phyloP scores from a whole-genome alignment of 2,329 filamentous ascomycete species.

The Alternaria consortialis region DNA sequence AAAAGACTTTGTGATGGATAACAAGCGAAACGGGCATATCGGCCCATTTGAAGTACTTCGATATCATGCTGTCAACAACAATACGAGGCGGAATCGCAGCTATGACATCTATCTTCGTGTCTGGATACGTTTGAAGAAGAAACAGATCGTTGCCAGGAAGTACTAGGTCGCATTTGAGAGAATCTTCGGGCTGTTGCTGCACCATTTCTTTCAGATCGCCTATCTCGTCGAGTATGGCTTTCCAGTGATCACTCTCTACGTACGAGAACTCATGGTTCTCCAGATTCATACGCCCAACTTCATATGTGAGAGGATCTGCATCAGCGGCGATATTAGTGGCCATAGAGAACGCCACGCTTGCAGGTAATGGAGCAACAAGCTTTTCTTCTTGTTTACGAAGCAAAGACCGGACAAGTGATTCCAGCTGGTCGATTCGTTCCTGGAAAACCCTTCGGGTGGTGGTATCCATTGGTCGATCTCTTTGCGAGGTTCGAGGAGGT shows the following conservation, averaged over 20 bases:
- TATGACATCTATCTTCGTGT: background rate
- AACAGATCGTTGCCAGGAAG: constrained; percentile 1
- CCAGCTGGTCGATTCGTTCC: background rate
- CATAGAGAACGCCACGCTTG: no score
- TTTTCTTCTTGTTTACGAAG: background rate
- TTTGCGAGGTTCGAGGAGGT: background rate
- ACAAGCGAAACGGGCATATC: constrained; percentile 1
- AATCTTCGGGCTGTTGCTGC: background rate
- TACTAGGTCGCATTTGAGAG: background rate
- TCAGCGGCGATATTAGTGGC: background rate
- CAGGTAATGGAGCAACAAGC: background rate
- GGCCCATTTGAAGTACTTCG: constrained; percentile 1
- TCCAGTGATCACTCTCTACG: constrained; percentile 4
- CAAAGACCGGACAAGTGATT: background rate
- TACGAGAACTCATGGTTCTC: background rate
- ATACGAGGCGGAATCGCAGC: background rate
- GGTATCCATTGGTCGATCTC: background rate
- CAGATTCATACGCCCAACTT: background rate
- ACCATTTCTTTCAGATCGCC: background rate
- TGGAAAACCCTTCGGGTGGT: background rate
- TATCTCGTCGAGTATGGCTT: constrained; percentile 1
- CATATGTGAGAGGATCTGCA: background rate
- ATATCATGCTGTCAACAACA: background rate
- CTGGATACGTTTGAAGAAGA: background rate
- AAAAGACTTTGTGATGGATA: background rate